Base-by-base conservation (phyloP, 306 rosid species). In the Acacia acuminata region DNA sequence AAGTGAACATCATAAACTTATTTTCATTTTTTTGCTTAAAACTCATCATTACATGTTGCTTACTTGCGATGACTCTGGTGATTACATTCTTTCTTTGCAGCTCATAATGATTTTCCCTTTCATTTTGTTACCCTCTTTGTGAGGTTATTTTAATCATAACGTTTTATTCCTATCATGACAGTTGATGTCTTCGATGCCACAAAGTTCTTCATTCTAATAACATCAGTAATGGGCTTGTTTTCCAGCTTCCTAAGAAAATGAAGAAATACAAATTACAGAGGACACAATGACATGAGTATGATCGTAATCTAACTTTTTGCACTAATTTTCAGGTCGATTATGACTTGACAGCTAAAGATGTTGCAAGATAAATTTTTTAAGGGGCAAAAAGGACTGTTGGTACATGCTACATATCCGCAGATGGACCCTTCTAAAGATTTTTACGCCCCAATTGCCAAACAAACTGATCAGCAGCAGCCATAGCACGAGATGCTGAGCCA, bases 401-500 rank as follows among this genome's bases (percentile, higher is more conserved):
- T 79, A 70, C 56, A 79, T 22, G 69, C 58, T 22, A 68, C 85
- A 79, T n/a, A 15, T 79, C 22, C 8, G 72, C 60, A 84, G 22
- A 60, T 47, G 75, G 67, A 72, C 56, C 60, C 64, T 27, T 70
- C 84, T 79, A 80, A 67, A 96, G 89, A 88, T 90, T 90, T 86
- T 82, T 92, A 83, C 98, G 84, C 81, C 85, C 88, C 80, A 95
- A 86, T 75, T 88, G 97, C 89, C 88, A 87, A 4, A 90, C 83
- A 84, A 93, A 88, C 82, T 93, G 98, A 87, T 95, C 99, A 82
- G 85, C 91, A 73, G 94, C 90, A 17, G 82, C 90, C 97, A 95
- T 93, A n/a, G 99, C 97, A 75, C 98, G 93, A 79, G 99, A 95
- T 55, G 98, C 99, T 0, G 97, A 90, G 64, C 93, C 98, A 53